Evolutionary conservation across 2,329 filamentous ascomycete genomes (phyloP).

Genomic region (Cladophialophora immunda): DNA sequence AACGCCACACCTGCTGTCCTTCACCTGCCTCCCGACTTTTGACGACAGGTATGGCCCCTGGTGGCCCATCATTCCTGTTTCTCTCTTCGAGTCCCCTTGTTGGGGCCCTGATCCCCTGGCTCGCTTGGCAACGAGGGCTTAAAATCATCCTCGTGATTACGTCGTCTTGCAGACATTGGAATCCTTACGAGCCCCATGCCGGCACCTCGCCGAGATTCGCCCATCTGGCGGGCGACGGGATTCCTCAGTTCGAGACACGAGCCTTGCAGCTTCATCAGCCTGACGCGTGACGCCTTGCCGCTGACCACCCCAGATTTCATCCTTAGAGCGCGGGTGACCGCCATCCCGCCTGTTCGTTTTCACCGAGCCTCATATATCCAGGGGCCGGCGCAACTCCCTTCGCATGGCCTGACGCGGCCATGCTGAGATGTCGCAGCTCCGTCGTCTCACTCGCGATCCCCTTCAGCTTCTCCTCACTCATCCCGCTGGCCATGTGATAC

Average conservation of each 20-base stretch:
- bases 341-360: slow-evolving; percentile 4
- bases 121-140: not conserved
- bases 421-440: slow-evolving; percentile 6
- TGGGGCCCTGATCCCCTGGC: not conserved
- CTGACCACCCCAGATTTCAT: not conserved
- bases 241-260: slow-evolving; percentile 10
- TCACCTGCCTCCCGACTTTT: not conserved
- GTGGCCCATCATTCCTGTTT: no score
- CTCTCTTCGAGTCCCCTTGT: no score
- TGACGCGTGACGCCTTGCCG: not conserved
- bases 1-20: not conserved
- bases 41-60: not conserved
- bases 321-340: slow-evolving; percentile 18
- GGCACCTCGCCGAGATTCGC: not conserved
- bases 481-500: not conserved
- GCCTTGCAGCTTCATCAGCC: slow-evolving; percentile 5
- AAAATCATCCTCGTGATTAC: not conserved
- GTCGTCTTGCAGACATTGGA: not conserved
- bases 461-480: slow-evolving; percentile 12
- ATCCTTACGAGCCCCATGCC: not conserved
- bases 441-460: slow-evolving; percentile 3
- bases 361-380: not conserved
- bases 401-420: slow-evolving; percentile 11
- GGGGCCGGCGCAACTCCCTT: not conserved
- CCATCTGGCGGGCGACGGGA: not conserved